Evolutionary conservation across 1,139 yeast genomes (phyloP), one percentile per base, ranked within the genome.

Genomic region (Candida mesenterica): DNA sequence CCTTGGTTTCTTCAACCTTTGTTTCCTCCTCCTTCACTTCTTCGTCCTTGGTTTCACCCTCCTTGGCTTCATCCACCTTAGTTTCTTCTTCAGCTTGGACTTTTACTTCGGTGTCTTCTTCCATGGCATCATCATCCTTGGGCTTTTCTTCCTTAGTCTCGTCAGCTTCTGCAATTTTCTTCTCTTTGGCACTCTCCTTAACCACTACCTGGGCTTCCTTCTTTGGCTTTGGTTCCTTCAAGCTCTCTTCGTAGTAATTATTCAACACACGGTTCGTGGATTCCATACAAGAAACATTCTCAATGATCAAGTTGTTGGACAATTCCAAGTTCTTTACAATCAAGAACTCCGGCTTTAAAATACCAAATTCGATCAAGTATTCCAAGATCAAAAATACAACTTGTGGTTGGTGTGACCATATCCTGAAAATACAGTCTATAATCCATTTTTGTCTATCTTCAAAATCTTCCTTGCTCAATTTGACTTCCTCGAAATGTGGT

Each of bases 351-450:
- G 77, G 62, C 18, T 65, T 53, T 32, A 80, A 52, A 17, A 81
- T 60, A 16, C 65, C 73, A 44, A 68, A 70, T 38, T 73, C 78
- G 42, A 75, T 74, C 51, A 82, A 72, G 42, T 75, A 77, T 49
- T 79, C 88, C 48, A 84, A 65, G 13, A 87, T 79, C 46, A 87
- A 68, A 45, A 77, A 82, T 2, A 88, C 90, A 39, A 84, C 85
- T 58, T 88, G 86, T 0, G 95, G 92, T 50, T 85, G 88, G 42
- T 77, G 77, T 36, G 77, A 71, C 96, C 97, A 89, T 50, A 82
- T 78, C 43, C 86, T 69, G 44, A 87, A 62, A 8, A 85, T 79
- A 2, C 89, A 74, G 36, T 81, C 82, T 34, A 86, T 71, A 18
- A 81, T 70, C 75, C 62, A 59, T 28, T 54, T 54, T 53, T 69